phyloP scores from a whole-genome alignment of 2,329 filamentous ascomycete species.

The Fusarium algeriense region DNA sequence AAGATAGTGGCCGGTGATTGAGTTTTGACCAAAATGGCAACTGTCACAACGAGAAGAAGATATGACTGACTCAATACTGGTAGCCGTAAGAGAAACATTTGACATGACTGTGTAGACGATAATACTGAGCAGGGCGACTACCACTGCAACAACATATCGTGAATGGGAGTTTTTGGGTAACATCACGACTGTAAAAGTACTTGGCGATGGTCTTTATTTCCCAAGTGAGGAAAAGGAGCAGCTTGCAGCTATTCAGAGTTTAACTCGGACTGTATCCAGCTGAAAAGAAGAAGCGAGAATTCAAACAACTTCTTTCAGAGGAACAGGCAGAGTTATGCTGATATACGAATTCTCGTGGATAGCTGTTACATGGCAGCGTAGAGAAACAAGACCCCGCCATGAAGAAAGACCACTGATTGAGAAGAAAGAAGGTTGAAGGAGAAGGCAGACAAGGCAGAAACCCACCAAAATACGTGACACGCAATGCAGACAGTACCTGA shows the following conservation, averaged over 20 bases:
- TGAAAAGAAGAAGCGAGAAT: neutral
- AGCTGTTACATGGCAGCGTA: slow-evolving; percentile 27
- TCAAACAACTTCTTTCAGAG: neutral
- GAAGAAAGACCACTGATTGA: neutral
- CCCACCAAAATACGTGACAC: slow-evolving; percentile 12
- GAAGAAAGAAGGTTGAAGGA: slow-evolving; percentile 5
- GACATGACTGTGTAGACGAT: slow-evolving; percentile 19
- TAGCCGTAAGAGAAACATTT: neutral
- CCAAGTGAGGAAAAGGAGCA: neutral
- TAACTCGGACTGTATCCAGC: neutral
- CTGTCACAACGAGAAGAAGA: slow-evolving; percentile 1
- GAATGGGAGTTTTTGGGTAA: slow-evolving; percentile 12
- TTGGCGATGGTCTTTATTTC: slow-evolving; percentile 10
- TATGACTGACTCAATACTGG: slow-evolving; percentile 29
- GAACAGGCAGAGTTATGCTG: slow-evolving; percentile 9
- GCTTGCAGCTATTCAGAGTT: slow-evolving; percentile 5
- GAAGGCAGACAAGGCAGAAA: slow-evolving; percentile 39
- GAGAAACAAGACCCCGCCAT: slow-evolving; percentile 34
- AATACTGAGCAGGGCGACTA: slow-evolving; percentile 43
- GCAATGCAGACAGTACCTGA: slow-evolving; percentile 38
- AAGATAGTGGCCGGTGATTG: neutral
- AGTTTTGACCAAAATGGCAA: neutral
- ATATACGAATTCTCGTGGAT: slow-evolving; percentile 27
- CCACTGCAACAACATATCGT: slow-evolving; percentile 34
- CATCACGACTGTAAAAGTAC: slow-evolving; percentile 23